phyloP scores from a whole-genome alignment of 768 basidiomycete species.

The Psilocybe cubensis region DNA sequence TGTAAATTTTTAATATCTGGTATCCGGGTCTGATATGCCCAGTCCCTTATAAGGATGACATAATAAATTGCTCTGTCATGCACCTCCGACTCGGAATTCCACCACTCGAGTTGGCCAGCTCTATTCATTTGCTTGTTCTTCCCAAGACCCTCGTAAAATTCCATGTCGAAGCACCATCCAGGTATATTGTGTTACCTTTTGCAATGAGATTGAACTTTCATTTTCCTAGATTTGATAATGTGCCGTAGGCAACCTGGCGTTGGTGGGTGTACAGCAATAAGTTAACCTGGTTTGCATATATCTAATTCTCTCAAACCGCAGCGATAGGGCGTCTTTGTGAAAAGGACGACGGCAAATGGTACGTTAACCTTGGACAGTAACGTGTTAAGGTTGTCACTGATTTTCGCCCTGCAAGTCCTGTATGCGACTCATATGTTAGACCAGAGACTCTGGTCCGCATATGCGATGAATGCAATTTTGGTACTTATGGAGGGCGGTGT shows the following conservation, averaged over 20 bases:
- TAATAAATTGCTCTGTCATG: neutral
- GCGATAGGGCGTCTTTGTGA: constrained; percentile 98
- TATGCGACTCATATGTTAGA: constrained; percentile 98
- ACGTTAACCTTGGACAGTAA: constrained; percentile 24
- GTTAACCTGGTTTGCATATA: neutral
- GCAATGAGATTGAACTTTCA: constrained; percentile 3
- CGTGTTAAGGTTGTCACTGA: neutral
- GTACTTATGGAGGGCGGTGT: constrained; percentile 95
- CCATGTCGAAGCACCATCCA: constrained; percentile 92
- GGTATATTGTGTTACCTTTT: constrained; percentile 41
- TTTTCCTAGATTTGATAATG: constrained; percentile 87
- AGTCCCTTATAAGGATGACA: neutral
- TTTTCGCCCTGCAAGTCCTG: constrained; percentile 64
- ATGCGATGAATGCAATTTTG: constrained; percentile 99
- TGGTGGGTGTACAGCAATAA: constrained; percentile 47
- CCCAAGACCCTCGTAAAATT: neutral
- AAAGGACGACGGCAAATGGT: constrained; percentile 99
- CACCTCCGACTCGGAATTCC: neutral
- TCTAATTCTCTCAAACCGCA: constrained; percentile 31
- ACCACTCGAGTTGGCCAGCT: neutral
- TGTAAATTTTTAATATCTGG: constrained; percentile 6
- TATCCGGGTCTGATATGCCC: neutral
- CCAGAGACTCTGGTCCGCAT: constrained; percentile 98
- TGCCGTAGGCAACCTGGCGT: constrained; percentile 98
- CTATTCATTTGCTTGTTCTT: neutral